These are phyloP conservation scores for Colletotrichum sojae DNA, from an alignment of 2,329 filamentous ascomycete genomes.

Conservation along the genomic window DNA sequence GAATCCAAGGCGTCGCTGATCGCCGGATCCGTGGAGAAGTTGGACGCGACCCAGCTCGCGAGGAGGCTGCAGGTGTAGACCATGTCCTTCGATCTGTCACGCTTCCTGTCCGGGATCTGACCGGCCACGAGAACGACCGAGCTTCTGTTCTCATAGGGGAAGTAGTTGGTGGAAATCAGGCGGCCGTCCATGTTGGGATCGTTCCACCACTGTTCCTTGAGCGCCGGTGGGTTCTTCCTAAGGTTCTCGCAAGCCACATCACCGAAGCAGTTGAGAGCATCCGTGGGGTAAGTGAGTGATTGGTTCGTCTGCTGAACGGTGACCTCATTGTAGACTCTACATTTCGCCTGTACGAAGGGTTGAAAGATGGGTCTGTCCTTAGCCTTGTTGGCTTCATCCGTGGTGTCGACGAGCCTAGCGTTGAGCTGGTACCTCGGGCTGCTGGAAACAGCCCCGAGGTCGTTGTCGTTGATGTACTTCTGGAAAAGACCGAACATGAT, in stretches of 20 bases:
- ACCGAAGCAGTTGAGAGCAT: neutral
- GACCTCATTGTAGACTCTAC: neutral
- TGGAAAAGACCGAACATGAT: slow-evolving; percentile 5
- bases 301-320: neutral
- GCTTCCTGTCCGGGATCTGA: neutral
- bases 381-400: too few species aligned
- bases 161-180: neutral
- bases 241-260: neutral
- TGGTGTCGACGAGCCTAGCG: neutral
- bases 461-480: neutral
- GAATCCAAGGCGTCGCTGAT: neutral
- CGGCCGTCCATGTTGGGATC: neutral
- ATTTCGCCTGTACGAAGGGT: neutral
- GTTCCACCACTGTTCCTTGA: neutral
- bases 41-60: slow-evolving; percentile 13
- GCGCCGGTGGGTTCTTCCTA: neutral
- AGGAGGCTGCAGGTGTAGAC: slow-evolving; percentile 17
- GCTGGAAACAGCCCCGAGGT: neutral
- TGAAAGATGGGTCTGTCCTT: neutral
- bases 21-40: slow-evolving; percentile 5
- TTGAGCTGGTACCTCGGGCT: neutral
- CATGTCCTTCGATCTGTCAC: neutral
- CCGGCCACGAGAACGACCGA: neutral
- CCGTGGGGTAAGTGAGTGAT: neutral
- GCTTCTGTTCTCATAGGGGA: neutral